phyloP scores from a whole-genome alignment of 2,329 filamentous ascomycete genomes.

The Pestalotiopsis sp. region DNA sequence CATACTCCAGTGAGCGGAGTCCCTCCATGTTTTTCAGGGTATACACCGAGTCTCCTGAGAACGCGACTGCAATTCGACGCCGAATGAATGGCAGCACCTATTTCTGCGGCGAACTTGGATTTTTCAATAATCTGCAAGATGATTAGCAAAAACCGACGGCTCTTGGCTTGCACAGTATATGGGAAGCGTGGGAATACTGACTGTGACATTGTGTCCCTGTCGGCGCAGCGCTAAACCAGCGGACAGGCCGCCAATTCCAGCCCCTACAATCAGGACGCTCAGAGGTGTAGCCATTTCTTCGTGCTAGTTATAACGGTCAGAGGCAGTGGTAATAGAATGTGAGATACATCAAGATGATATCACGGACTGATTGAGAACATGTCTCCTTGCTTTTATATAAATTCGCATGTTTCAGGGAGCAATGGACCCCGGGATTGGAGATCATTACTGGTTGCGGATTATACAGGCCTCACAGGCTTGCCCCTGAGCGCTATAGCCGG shows the following conservation, averaged over 20 bases:
- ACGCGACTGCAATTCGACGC: slow-evolving; percentile 64
- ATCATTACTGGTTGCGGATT: neutral
- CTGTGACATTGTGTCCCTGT: slow-evolving; percentile 50
- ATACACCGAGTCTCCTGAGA: slow-evolving; percentile 43
- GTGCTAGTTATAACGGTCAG: neutral
- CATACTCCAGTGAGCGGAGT: slow-evolving; percentile 23
- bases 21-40: slow-evolving; percentile 39
- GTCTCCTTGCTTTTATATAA: too few relatives aligned
- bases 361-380: too few relatives aligned
- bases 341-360: neutral
- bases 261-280: slow-evolving; percentile 32
- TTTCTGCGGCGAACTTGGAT: slow-evolving; percentile 56
- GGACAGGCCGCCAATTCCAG: slow-evolving; percentile 55
- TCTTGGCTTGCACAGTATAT: too few relatives aligned
- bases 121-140: slow-evolving; percentile 52
- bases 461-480: neutral
- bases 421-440: too few relatives aligned
- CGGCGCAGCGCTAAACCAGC: slow-evolving; percentile 55
- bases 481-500: neutral
- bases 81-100: slow-evolving; percentile 63
- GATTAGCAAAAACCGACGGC: neutral
- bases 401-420: too few relatives aligned
- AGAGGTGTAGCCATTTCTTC: slow-evolving; percentile 9
- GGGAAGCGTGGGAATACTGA: slow-evolving; percentile 8
- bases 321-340: neutral